Evolutionary conservation across 352 stramenopile species (phyloP).

Genomic region (Pythium periplocum): DNA sequence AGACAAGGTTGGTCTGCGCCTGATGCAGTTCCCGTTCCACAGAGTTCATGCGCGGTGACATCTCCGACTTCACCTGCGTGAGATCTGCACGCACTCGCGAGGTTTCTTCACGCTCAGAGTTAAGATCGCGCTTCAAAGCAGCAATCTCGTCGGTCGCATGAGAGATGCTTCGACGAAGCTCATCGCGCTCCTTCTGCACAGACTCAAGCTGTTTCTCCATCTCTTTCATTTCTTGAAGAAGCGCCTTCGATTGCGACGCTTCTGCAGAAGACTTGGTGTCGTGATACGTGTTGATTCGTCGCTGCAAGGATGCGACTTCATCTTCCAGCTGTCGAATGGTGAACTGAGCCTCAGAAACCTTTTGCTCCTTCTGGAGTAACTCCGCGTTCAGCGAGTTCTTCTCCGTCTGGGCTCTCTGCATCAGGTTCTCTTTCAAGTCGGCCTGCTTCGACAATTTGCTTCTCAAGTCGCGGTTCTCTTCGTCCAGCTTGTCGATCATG

Average conservation of each 20-base stretch:
- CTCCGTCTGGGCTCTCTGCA: not conserved
- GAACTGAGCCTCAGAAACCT: not conserved
- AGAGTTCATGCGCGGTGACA: not conserved
- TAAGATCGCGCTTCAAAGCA: not conserved
- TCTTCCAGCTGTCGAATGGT: not conserved
- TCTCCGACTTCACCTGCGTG: not conserved
- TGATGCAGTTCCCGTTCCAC: conserved; percentile 4
- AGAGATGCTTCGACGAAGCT: not conserved
- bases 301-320: not conserved
- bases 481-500: not conserved
- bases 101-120: not conserved
- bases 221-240: not conserved
- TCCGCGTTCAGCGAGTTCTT: not conserved
- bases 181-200: not conserved
- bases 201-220: not conserved
- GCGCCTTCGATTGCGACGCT: not conserved
- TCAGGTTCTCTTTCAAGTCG: not conserved
- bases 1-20: not conserved
- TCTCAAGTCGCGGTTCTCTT: not conserved
- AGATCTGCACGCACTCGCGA: not conserved
- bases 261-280: not conserved
- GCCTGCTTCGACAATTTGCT: not conserved
- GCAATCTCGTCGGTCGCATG: not conserved
- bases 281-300: not conserved
- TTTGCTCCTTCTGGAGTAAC: not conserved